A percentile compares a stretch with the other conserved stretches of the same genome.
Evolutionary conservation across 192 early-diverging fungal genomes (phyloP).

Genomic region (Dissophora globulifera): DNA sequence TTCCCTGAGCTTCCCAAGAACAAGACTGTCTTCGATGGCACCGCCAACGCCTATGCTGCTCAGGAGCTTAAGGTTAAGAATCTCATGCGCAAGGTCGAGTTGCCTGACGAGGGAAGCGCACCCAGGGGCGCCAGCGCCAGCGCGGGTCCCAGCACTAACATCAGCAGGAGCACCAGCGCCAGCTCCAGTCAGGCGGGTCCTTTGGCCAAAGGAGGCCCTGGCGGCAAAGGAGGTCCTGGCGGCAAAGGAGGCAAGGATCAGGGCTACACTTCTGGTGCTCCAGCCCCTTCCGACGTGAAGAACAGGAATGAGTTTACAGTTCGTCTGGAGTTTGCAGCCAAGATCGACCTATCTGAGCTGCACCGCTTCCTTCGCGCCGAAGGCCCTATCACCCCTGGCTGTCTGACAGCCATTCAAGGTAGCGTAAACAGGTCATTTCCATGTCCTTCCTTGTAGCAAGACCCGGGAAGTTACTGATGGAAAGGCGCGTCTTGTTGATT

Average conservation of each 20-base stretch:
- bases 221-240: neutral
- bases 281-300: neutral
- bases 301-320: conserved; percentile 42
- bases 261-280: too few species aligned
- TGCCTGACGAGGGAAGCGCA: conserved; percentile 12
- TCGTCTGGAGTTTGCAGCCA: conserved; percentile 8
- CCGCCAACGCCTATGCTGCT: conserved; percentile 27
- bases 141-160: too few species aligned
- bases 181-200: too few species aligned
- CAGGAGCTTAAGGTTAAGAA: conserved; percentile 15
- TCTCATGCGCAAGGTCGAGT: conserved; percentile 23
- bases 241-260: conserved; percentile 5
- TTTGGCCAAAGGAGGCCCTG: too few species aligned
- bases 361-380: conserved; percentile 19
- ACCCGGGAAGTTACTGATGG: too few species aligned
- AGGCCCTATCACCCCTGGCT: conserved; percentile 27
- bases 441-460: too few species aligned
- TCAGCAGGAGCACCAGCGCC: too few species aligned
- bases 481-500: too few species aligned
- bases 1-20: conserved; percentile 33
- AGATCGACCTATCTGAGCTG: conserved; percentile 36
- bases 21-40: conserved; percentile 42
- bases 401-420: conserved; percentile 45
- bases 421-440: too few species aligned
- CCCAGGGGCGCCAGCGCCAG: too few species aligned